These are phyloP conservation scores for Fraxinus ornus DNA, from an alignment of 305 asterid species.

Conservation along the genomic window DNA sequence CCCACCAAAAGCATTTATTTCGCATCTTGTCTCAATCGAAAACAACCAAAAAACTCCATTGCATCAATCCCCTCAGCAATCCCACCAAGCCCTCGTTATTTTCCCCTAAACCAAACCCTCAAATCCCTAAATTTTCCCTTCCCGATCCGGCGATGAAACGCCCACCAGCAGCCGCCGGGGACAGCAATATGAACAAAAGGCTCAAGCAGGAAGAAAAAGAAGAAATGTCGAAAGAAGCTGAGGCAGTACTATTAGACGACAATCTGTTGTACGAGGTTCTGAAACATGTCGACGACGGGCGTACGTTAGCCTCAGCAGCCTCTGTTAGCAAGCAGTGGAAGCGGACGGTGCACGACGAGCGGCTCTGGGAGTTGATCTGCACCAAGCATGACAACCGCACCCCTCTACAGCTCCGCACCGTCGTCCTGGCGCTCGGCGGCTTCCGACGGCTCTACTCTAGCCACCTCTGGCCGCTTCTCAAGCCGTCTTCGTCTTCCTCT, in stretches of 20 bases:
- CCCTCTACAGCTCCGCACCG: slow-evolving; percentile 71
- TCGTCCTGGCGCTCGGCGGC: slow-evolving; percentile 84
- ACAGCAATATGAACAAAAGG: slow-evolving; percentile 37
- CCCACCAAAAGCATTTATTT: slow-evolving; percentile 30
- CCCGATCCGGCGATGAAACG: slow-evolving; percentile 50
- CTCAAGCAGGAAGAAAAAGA: slow-evolving; percentile 27
- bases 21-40: slow-evolving; percentile 33
- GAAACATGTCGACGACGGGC: slow-evolving; percentile 85
- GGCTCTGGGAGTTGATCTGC: slow-evolving; percentile 97
- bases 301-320: slow-evolving; percentile 70
- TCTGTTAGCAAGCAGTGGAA: slow-evolving; percentile 87
- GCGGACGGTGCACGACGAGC: slow-evolving; percentile 79
- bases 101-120: slow-evolving; percentile 25
- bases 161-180: slow-evolving; percentile 29
- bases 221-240: slow-evolving; percentile 34
- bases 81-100: not conserved
- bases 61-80: not conserved
- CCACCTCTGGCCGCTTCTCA: slow-evolving; percentile 79
- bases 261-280: slow-evolving; percentile 78
- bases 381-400: slow-evolving; percentile 63
- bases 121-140: slow-evolving; percentile 25
- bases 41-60: slow-evolving; percentile 16
- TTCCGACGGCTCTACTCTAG: slow-evolving; percentile 81
- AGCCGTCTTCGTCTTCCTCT: slow-evolving; percentile 46
- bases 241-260: slow-evolving; percentile 68